These are phyloP conservation scores for Leucosporidium yakuticum DNA, from an alignment of 768 basidiomycete species.

Conservation along the genomic window DNA sequence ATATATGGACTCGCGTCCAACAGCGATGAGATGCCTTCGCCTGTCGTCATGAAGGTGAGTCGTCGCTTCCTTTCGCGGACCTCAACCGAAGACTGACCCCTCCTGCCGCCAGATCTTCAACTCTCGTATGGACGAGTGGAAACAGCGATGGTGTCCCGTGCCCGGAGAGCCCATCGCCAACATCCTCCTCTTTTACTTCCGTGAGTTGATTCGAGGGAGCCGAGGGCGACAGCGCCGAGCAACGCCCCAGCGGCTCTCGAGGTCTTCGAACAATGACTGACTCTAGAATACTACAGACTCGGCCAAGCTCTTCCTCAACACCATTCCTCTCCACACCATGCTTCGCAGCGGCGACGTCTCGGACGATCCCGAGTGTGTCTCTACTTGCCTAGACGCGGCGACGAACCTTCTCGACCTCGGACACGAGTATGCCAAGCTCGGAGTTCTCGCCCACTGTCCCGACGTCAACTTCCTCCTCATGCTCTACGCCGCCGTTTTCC, in stretches of 20 bases:
- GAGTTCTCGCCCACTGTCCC: conserved; percentile 26
- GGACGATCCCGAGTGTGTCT: conserved; percentile 25
- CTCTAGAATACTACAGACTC: neutral
- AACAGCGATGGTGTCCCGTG: conserved; percentile 23
- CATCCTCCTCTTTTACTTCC: conserved; percentile 29
- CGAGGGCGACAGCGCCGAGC: too few species aligned
- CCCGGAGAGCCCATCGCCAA: conserved; percentile 29
- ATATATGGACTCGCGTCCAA: conserved; percentile 23
- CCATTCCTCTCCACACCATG: conserved; percentile 29
- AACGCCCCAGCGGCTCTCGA: too few species aligned
- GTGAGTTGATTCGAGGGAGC: neutral
- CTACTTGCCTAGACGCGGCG: conserved; percentile 14
- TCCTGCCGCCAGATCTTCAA: conserved; percentile 17
- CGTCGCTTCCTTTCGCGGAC: neutral
- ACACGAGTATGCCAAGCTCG: conserved; percentile 24
- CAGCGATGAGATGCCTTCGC: conserved; percentile 29
- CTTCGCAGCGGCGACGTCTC: conserved; percentile 17
- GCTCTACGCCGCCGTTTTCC: conserved; percentile 31
- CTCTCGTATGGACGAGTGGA: conserved; percentile 34
- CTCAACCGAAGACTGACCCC: neutral
- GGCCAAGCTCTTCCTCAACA: conserved; percentile 31
- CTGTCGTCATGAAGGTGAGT: conserved; percentile 30
- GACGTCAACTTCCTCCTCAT: conserved; percentile 33
- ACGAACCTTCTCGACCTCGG: conserved; percentile 18
- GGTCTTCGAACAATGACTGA: neutral